Base-by-base conservation (phyloP, 345 rosid species). In the Bruguiera sexangula region DNA sequence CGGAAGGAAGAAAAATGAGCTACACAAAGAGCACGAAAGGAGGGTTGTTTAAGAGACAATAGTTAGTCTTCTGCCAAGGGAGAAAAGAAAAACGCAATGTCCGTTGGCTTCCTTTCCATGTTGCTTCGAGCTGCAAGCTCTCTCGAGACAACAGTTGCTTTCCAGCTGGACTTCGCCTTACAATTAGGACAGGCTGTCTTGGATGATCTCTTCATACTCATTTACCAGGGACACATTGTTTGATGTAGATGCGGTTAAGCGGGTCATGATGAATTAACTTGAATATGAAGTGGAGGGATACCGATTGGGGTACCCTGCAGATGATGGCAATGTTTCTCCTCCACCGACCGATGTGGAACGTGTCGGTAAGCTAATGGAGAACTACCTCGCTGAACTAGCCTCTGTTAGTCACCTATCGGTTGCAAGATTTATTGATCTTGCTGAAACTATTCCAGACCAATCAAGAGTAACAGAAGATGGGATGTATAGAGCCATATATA, bases 141-240 rank as follows among this genome's bases (percentile, higher is more conserved):
- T 82, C 93, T 94, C 0, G 90, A 94, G 75, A 91, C 98, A 69
- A 91, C 97, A 9, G 85, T 94, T 63, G 96, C 97, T 79, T 91
- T 97, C 75, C 80, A 96, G 58, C 92, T 91, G 46, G 98, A 88
- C 76, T 79, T 94, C 92, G 95, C 87, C 15, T 74, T 81, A 64
- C 97, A 91, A 62, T 78, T 94, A 72, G 85, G 86, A 62, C 97
- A 91, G 65, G 93, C 96, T 2, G 97, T 87, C 32, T 78, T 94
- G 48, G 95, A 94, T 37, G 96, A 91, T 83, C 90, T 97, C 95
- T 68, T 79, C 95, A 19, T 91, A 84, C 71, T 82, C 92, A 37
- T 86, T 87, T 62, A 79, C 87, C 1, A 93, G 93, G 69, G 92
- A 88, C 69, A 89, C 93, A 1, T 73, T 86, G 78, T 91, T 87